These are phyloP conservation scores for Plasmopara halstedii DNA, from an alignment of 352 stramenopile genomes.

Conservation along the genomic window DNA sequence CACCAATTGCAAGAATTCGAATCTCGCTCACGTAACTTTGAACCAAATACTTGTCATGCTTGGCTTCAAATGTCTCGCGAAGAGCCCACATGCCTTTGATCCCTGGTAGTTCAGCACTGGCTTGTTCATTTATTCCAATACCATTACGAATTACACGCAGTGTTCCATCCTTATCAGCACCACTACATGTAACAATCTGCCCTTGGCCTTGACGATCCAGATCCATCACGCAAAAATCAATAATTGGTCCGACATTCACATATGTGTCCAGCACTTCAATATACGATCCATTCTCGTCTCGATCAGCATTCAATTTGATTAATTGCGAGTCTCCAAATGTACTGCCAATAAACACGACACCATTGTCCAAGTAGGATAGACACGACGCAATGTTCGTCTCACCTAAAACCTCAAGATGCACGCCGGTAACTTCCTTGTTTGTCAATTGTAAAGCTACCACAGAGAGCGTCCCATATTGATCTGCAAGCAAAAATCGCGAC, in stretches of 20 bases:
- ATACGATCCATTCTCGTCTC: slow-evolving; percentile 79
- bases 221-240: slow-evolving; percentile 97
- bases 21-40: slow-evolving; percentile 96
- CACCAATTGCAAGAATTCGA: slow-evolving; percentile 90
- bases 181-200: slow-evolving; percentile 96
- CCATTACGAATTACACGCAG: slow-evolving; percentile 97
- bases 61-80: slow-evolving; percentile 71
- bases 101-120: slow-evolving; percentile 90
- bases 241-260: slow-evolving; percentile 96
- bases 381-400: slow-evolving; percentile 87
- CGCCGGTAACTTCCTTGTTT: slow-evolving; percentile 55
- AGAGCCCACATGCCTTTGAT: slow-evolving; percentile 98
- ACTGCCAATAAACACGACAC: slow-evolving; percentile 93
- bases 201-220: slow-evolving; percentile 90
- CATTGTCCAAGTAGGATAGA: slow-evolving; percentile 92
- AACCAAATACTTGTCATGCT: slow-evolving; percentile 93
- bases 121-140: slow-evolving; percentile 97
- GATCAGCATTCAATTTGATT: slow-evolving; percentile 86
- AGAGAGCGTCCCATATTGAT: slow-evolving; percentile 86
- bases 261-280: slow-evolving; percentile 95
- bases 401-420: slow-evolving; percentile 93
- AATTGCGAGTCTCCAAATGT: slow-evolving; percentile 93
- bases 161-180: slow-evolving; percentile 92
- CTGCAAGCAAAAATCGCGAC: slow-evolving; percentile 82
- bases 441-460: slow-evolving; percentile 83